Evolutionary conservation across 148 eudicot genomes (phyloP), one percentile per base, ranked within the genome.

Genomic region (Arbutus unedo): DNA sequence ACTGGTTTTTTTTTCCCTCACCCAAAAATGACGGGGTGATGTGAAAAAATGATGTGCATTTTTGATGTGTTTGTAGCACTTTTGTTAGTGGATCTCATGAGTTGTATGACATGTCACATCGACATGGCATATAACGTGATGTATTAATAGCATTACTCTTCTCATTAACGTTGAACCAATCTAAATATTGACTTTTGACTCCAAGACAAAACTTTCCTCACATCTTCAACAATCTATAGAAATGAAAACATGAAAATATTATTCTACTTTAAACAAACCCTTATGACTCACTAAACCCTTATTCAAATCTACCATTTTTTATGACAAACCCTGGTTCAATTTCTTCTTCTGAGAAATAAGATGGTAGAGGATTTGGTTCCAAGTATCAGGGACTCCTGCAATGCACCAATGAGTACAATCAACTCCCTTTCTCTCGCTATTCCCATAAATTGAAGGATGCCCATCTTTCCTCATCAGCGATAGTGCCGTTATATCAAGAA

Each of bases 391-490:
- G 41, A 96, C 91, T 51, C 98, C 98, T 0, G 98, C 91, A 14
- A 96, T 72, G 75, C 98, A 94, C 98, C 98, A 96, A 82, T 94
- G 98, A 70, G 91, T 94, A 84, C 97, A 94, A 56, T 96, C 99
- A 83, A 84, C 82, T 13, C 87, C 85, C 14, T 82, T 80, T 3
- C 56, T 57, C 9, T 91, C 87, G 0, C 59, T 50, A 0, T 72
- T 43, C 44, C 89, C 98, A 23, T 91, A 94, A 41, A 85, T 47
- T 0, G 95, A 91, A 49, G 95, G 98, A 62, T 95, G 98, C 0
- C 86, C 97, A 54, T 95, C 97, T 89, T 92, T 93, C 15, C 98
- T 85, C 19, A 95, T 54, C 14, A 83, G 73, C 0, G 97, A 91
- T 48, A 93, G 91, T 8, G 68, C 60, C 0, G 95, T 91, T 56